Percentiles rank a stretch among this genome's conserved stretches.
These are phyloP conservation scores for Tetrahymena thermophila DNA, from an alignment of 73 alveolate species.

Conservation along the genomic window DNA sequence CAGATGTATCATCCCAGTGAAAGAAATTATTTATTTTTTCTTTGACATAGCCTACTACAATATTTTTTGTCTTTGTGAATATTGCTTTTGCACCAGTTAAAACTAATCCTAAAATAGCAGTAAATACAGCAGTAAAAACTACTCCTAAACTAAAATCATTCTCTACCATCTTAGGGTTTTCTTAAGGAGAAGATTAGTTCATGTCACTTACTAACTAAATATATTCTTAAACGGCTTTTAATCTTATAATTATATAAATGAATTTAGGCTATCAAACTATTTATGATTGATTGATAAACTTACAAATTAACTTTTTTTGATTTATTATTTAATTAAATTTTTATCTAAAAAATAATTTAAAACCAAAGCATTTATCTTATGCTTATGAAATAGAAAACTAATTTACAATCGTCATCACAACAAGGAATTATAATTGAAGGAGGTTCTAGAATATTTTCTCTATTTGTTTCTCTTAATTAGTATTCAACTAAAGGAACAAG, in stretches of 20 bases:
- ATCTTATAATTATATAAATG: not conserved
- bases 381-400: not conserved
- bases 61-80: not conserved
- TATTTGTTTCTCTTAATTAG: not conserved
- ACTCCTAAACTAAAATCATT: not conserved
- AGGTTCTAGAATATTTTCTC: not conserved
- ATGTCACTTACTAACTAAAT: not conserved
- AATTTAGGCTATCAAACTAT: not conserved
- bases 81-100: not conserved
- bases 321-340: too few species aligned
- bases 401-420: not conserved
- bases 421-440: not conserved
- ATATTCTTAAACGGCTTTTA: too few species aligned
- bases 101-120: not conserved
- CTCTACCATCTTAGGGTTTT: not conserved
- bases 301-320: not conserved
- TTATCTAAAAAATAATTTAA: not conserved
- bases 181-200: not conserved
- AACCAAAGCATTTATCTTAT: too few species aligned
- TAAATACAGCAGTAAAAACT: not conserved
- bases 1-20: not conserved
- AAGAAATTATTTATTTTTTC: not conserved
- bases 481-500: not conserved
- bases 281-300: too few species aligned
- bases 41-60: not conserved